A percentile compares a stretch with the other conserved stretches of the same genome.
phyloP scores from a whole-genome alignment of 176 grass and related monocot species.

The Thalia dealbata region DNA sequence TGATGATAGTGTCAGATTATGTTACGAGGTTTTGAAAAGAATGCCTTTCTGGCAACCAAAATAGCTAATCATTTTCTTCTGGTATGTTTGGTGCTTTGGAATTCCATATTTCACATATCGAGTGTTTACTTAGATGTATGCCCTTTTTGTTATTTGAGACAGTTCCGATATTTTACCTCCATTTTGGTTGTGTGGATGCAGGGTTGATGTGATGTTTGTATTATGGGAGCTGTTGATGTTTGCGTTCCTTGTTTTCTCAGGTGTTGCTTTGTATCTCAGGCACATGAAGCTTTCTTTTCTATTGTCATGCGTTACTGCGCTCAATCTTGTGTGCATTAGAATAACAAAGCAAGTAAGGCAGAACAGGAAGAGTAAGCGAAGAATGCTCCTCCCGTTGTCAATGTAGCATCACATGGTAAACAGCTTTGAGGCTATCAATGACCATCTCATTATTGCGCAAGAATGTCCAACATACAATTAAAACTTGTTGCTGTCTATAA shows the following conservation, averaged over 20 bases:
- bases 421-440: not conserved
- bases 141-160: not conserved
- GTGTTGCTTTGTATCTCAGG: constrained; percentile 38
- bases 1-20: too few species aligned
- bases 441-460: not conserved
- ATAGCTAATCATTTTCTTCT: too few species aligned
- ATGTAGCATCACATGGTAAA: constrained; percentile 18
- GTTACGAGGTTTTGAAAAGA: too few species aligned
- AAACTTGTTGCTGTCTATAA: not conserved
- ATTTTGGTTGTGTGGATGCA: constrained; percentile 3
- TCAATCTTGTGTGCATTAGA: constrained; percentile 34
- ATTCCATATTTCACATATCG: too few species aligned
- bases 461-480: not conserved
- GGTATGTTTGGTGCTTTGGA: too few species aligned
- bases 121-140: not conserved
- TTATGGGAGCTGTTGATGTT: constrained; percentile 43
- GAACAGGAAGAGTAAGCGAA: constrained; percentile 31
- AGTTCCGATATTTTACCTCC: not conserved
- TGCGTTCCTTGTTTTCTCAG: constrained; percentile 39
- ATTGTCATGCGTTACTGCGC: constrained; percentile 23
- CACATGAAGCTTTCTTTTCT: constrained; percentile 32
- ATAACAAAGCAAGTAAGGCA: constrained; percentile 34
- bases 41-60: too few species aligned
- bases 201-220: constrained; percentile 38
- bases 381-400: constrained; percentile 44